Conservation (phyloP, 1,284 basidiomycete species). For the Wallemia hederae region DNA sequence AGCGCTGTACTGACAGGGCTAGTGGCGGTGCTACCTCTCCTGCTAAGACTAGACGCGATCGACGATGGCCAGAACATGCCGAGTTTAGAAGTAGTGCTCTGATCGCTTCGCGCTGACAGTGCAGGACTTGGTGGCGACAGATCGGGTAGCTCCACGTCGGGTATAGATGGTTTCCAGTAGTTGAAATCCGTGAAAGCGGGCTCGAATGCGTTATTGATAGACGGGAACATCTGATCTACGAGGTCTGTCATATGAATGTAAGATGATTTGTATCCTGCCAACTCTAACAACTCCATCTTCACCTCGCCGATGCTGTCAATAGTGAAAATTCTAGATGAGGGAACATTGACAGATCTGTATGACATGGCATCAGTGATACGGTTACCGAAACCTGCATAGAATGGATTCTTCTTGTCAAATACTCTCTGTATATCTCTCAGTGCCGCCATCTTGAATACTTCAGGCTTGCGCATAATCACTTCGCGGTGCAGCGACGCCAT, state of each 20-base stretch:
- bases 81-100: conserved; percentile 9
- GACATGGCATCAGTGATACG: conserved; percentile 92
- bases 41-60: conserved; percentile 2
- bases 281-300: conserved; percentile 82
- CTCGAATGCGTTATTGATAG: conserved; percentile 57
- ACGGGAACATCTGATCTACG: conserved; percentile 97
- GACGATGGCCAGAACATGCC: conserved; percentile 4
- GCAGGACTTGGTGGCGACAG: conserved; percentile 72
- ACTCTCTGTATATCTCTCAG: conserved; percentile 78
- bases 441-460: conserved; percentile 99
- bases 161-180: conserved; percentile 46
- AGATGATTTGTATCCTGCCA: conserved; percentile 90
- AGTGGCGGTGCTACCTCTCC: conserved; percentile 24
- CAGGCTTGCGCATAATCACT: conserved; percentile 95
- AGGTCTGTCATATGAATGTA: conserved; percentile 95
- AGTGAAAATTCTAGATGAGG: conserved; percentile 84
- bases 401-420: conserved; percentile 34
- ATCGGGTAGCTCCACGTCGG: conserved; percentile 54
- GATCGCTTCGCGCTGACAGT: conserved; percentile 62
- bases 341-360: conserved; percentile 82
- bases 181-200: conserved; percentile 92
- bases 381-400: conserved; percentile 96
- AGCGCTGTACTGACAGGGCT: conserved; percentile 18
- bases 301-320: conserved; percentile 89
- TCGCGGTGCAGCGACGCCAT: conserved; percentile 87